Evolutionary conservation across 2,329 filamentous ascomycete species (phyloP), one percentile per base, ranked within the genome.

Genomic region (Claviceps cyperi): DNA sequence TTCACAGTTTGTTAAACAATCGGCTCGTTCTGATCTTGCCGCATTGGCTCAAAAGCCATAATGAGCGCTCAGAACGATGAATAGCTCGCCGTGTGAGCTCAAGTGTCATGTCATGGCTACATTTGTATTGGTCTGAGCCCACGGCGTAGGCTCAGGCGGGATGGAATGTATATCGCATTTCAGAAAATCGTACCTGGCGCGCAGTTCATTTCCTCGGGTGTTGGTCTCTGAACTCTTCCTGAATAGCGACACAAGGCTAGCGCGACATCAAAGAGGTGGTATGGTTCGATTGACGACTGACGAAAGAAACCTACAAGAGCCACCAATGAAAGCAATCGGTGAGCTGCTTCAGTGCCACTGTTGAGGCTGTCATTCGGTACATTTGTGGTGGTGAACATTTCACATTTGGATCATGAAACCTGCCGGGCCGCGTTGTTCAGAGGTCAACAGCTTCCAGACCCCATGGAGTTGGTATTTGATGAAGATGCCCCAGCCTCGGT

Each of bases 241-340:
- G 43, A 51, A 39, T 13, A 49, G 37, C 47, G 43, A 44, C 39
- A 38, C 54, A 28, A 21, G 17, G 13, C 52, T 53, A 56, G 57
- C 61, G 58, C 53, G 55, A 53, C 58, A 57, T 47, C 38, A 39
- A 40, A 52, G 51, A 64, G 60, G 61, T 64, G 60, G 54, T 56
- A 52, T 52, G 43, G 50, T 51, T 47, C 55, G 52, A 61, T 62
- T 64, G 62, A 61, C 53, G 21, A 51, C 40, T 13, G 22, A 8
- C 4, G 40, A 5, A 8, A 9, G 14, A 35, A 14, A 2, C 8
- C 15, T 35, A 44, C 38, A 21, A 21, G 43, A 32, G 49, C n/a
- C 13, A 37, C 22, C 21, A 32, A 13, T 7, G 24, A 17, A 24
- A 35, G 32, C 36, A 19, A 6, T 37, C 24, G 24, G 17, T 39